These are phyloP conservation scores for Papilionanthe hybrid DNA, from an alignment of 116 monocot species.

Conservation along the genomic window DNA sequence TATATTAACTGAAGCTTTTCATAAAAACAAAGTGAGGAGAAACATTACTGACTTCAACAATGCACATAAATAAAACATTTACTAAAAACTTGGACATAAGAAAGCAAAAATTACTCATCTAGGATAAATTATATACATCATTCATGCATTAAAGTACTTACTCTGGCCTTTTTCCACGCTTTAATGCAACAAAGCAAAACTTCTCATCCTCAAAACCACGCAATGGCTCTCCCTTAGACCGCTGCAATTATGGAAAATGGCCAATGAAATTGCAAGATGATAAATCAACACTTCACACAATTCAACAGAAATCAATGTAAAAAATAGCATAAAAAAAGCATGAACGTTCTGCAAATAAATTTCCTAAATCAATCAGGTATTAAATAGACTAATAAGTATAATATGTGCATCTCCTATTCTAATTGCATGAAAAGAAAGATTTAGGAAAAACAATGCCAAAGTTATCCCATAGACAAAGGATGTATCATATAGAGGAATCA, in stretches of 20 bases:
- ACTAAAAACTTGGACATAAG: background rate
- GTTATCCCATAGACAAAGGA: background rate
- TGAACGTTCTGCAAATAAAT: background rate
- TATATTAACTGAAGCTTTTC: background rate
- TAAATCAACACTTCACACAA: background rate
- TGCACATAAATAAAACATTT: background rate
- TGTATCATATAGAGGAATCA: background rate
- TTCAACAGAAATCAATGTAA: background rate
- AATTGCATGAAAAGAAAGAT: background rate
- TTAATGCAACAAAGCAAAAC: constrained; percentile 84
- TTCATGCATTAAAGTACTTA: constrained; percentile 21
- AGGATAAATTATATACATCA: background rate
- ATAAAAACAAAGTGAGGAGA: background rate
- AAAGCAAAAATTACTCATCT: background rate
- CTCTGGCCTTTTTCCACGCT: constrained; percentile 73
- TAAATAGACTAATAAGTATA: background rate
- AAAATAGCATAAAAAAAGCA: background rate
- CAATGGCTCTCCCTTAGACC: constrained; percentile 62
- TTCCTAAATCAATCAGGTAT: background rate
- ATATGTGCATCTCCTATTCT: background rate
- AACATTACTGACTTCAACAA: background rate
- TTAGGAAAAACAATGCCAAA: background rate
- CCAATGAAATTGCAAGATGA: background rate
- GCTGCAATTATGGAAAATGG: constrained; percentile 32
- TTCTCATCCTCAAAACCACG: constrained; percentile 99